Percentiles rank a stretch among this genome's conserved stretches.
Conservation (phyloP, 1,284 basidiomycete genomes). For the Exobasidium cylindrosporum region DNA sequence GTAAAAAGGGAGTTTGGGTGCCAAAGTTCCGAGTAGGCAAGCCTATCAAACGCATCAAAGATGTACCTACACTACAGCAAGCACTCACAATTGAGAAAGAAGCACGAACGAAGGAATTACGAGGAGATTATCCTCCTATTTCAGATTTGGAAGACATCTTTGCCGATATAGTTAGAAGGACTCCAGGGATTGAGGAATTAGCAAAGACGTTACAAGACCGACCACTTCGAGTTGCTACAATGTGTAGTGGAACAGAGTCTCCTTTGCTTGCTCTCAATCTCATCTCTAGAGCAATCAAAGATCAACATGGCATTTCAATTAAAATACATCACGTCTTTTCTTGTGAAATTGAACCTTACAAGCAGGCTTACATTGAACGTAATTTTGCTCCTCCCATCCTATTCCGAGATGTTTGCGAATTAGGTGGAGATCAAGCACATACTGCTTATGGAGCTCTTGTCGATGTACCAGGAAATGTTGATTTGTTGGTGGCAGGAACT, state of each 20-base stretch:
- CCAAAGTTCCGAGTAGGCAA: not conserved
- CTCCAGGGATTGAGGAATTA: constrained; percentile 45
- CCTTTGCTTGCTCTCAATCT: constrained; percentile 84
- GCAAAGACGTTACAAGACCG: constrained; percentile 72
- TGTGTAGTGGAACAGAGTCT: constrained; percentile 95
- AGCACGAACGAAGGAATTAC: constrained; percentile 25
- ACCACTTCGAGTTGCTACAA: constrained; percentile 86
- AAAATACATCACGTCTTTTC: constrained; percentile 90
- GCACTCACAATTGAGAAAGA: constrained; percentile 12
- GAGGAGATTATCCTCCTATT: constrained; percentile 67
- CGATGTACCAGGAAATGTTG: constrained; percentile 83
- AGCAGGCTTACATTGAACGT: constrained; percentile 94
- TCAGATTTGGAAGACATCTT: constrained; percentile 77
- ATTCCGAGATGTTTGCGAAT: constrained; percentile 89
- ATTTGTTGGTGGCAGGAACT: constrained; percentile 80
- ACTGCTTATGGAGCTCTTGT: constrained; percentile 87
- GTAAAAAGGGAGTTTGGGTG: not conserved
- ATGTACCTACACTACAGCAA: constrained; percentile 1
- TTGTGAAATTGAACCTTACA: constrained; percentile 96
- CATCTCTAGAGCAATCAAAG: constrained; percentile 70
- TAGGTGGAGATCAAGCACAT: constrained; percentile 62
- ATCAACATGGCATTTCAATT: constrained; percentile 67
- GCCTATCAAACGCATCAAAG: not conserved
- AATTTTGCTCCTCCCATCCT: constrained; percentile 85
- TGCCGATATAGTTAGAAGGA: constrained; percentile 70